Evolutionary conservation across 2,329 filamentous ascomycete genomes (phyloP), one percentile per base, ranked within the genome.

Genomic region (Pleochaeta shiraiana): DNA sequence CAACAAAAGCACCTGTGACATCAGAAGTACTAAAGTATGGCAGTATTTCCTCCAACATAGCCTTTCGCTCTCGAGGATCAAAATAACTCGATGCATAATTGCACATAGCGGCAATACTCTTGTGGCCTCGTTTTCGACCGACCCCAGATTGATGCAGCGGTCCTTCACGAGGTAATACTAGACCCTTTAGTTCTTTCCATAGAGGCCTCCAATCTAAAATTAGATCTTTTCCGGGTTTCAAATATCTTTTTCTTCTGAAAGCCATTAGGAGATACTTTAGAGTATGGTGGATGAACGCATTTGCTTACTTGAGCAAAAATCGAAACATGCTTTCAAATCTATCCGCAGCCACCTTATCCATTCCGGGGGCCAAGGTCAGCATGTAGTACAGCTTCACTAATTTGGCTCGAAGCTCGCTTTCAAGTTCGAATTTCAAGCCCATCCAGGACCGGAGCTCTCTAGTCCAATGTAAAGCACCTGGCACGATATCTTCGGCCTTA

Each of bases 271-370:
- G 5, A 61, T 61, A 21, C 14, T 9, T 30, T 7, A 57, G 16
- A 37, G 16, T 24, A 21, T 37, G 9, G 39, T 39, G 19, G 21
- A 31, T 31, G 14, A 6, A 4, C 24, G 11, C 21, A 19, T 33
- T 63, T 64, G 77, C 85, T 75, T 77, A 93, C 90, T 93, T 95
- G n/a, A 91, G 95, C 70, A 98, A 77, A 12, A 89, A 85, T 75
- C 96, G 87, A 72, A 97, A 92, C 91, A 97, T 97, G 78, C 89
- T 93, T 57, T 92, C 83, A 74, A 98, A 98, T 66, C 92, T 83
- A 75, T 98, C 95, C 4, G 90, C 82, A 9, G 91, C 84, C 66
- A 80, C 81, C 63, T 83, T 81, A 72, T 97, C 92, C 65, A 98
- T 79, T 3, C 95, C 93, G 0, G 92, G 93, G 31, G 93, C 89